phyloP scores from a whole-genome alignment of 2,329 filamentous ascomycete species.

The Hypoxylon sp. region DNA sequence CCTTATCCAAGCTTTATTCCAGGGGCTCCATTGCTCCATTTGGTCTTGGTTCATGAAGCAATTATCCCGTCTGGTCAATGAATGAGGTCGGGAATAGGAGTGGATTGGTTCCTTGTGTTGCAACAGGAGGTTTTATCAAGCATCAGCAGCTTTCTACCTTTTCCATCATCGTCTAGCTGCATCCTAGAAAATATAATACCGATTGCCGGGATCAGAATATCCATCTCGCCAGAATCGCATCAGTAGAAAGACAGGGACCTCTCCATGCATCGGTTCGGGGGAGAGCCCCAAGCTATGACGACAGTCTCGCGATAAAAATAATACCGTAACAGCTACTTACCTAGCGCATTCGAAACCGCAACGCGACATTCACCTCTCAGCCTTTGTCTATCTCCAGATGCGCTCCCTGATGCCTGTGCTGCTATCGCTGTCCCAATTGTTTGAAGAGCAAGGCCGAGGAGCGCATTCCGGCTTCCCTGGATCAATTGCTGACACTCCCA shows the following conservation, averaged over 20 bases:
- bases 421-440: constrained; percentile 6
- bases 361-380: constrained; percentile 9
- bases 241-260: constrained; percentile 12
- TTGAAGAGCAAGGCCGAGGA: constrained; percentile 7
- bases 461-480: not conserved
- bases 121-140: constrained; percentile 12
- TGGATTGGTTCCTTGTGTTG: constrained; percentile 17
- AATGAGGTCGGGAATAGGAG: constrained; percentile 27
- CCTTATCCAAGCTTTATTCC: constrained; percentile 23
- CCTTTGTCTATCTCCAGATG: constrained; percentile 21
- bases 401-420: constrained; percentile 11
- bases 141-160: constrained; percentile 4
- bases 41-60: constrained; percentile 34
- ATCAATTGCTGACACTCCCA: constrained; percentile 17
- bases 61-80: constrained; percentile 22
- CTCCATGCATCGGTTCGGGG: constrained; percentile 9
- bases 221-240: constrained; percentile 20
- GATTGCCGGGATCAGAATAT: constrained; percentile 16
- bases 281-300: constrained; percentile 33
- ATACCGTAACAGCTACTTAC: constrained; percentile 19
- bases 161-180: constrained; percentile 9
- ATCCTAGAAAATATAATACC: constrained; percentile 17
- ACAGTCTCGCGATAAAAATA: constrained; percentile 36
- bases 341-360: constrained; percentile 15
- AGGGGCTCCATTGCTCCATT: constrained; percentile 20